Percentiles rank a stretch among this genome's conserved stretches.
phyloP scores from a whole-genome alignment of 2,329 filamentous ascomycete genomes.

The Plenodomus biglobosus region DNA sequence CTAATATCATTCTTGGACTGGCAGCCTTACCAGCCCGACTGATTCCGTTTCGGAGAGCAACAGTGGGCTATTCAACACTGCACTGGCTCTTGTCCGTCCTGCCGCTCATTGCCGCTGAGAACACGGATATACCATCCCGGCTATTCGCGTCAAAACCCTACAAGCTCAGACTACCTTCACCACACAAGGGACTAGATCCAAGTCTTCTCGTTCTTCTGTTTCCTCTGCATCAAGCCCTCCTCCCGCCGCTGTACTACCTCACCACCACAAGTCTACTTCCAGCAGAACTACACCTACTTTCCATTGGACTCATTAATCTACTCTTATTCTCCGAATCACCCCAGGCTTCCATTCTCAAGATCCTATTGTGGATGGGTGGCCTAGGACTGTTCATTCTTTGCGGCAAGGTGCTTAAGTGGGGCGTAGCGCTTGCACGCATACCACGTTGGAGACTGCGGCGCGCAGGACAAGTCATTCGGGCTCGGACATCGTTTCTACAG shows the following conservation, averaged over 20 bases:
- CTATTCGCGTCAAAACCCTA: slow-evolving; percentile 39
- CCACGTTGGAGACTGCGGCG: slow-evolving; percentile 87
- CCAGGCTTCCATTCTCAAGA: slow-evolving; percentile 48
- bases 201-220: slow-evolving; percentile 70
- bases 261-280: slow-evolving; percentile 86
- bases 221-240: slow-evolving; percentile 78
- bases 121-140: slow-evolving; percentile 43
- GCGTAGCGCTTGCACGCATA: slow-evolving; percentile 80
- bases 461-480: slow-evolving; percentile 48
- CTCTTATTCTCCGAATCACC: slow-evolving; percentile 72
- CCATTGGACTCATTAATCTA: slow-evolving; percentile 78
- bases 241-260: slow-evolving; percentile 72
- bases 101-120: slow-evolving; percentile 62
- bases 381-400: slow-evolving; percentile 73
- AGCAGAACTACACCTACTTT: slow-evolving; percentile 85
- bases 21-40: slow-evolving; percentile 73
- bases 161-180: slow-evolving; percentile 36
- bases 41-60: slow-evolving; percentile 64
- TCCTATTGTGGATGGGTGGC: slow-evolving; percentile 62
- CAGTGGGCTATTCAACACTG: slow-evolving; percentile 62
- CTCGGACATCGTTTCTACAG: slow-evolving; percentile 49
- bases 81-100: slow-evolving; percentile 79
- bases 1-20: slow-evolving; percentile 80
- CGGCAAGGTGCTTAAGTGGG: slow-evolving; percentile 75
- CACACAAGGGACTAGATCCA: slow-evolving; percentile 47